These are phyloP conservation scores for Scortechinia acanthostroma DNA, from an alignment of 2,329 filamentous ascomycete genomes.

Conservation along the genomic window DNA sequence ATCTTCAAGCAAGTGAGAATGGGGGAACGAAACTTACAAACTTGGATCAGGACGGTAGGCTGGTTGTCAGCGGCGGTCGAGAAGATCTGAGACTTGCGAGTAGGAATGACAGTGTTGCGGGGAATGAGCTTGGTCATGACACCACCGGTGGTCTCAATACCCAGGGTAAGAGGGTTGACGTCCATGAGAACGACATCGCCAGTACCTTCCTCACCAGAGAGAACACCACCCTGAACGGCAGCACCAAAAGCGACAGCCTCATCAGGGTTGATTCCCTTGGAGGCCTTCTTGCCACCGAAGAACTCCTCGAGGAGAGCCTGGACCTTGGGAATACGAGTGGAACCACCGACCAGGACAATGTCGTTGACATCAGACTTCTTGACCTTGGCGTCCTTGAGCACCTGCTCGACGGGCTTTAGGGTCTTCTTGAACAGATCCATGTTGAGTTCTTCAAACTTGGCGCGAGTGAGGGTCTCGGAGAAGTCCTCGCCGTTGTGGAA, in stretches of 20 bases:
- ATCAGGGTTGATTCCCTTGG: slow-evolving; percentile 99
- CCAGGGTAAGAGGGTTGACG: slow-evolving; percentile 90
- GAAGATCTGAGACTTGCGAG: slow-evolving; percentile 96
- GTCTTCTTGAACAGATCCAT: slow-evolving; percentile 99
- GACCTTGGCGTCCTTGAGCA: slow-evolving; percentile 94
- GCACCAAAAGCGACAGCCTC: slow-evolving; percentile 98
- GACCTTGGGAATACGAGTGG: slow-evolving; percentile 98
- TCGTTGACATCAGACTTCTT: slow-evolving; percentile 93
- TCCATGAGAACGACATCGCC: slow-evolving; percentile 87
- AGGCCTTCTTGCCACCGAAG: slow-evolving; percentile 91
- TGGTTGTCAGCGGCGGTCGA: slow-evolving; percentile 95
- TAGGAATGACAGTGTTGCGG: slow-evolving; percentile 89
- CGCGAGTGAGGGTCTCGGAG: slow-evolving; percentile 93
- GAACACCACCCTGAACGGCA: slow-evolving; percentile 91
- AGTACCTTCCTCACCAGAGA: slow-evolving; percentile 80
- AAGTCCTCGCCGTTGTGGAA: slow-evolving; percentile 97
- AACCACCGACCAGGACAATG: slow-evolving; percentile 96
- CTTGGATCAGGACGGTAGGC: slow-evolving; percentile 88
- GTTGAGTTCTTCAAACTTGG: slow-evolving; percentile 99
- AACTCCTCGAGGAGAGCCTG: slow-evolving; percentile 89
- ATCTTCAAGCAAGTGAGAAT: background rate
- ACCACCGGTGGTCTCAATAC: slow-evolving; percentile 94
- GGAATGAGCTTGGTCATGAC: slow-evolving; percentile 96
- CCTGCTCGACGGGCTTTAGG: slow-evolving; percentile 95
- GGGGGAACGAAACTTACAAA: slow-evolving; percentile 39